A percentile compares a stretch with the other conserved stretches of the same genome.
Conservation (phyloP, 2,329 filamentous ascomycete species). For the Rugonectria rugulosa region DNA sequence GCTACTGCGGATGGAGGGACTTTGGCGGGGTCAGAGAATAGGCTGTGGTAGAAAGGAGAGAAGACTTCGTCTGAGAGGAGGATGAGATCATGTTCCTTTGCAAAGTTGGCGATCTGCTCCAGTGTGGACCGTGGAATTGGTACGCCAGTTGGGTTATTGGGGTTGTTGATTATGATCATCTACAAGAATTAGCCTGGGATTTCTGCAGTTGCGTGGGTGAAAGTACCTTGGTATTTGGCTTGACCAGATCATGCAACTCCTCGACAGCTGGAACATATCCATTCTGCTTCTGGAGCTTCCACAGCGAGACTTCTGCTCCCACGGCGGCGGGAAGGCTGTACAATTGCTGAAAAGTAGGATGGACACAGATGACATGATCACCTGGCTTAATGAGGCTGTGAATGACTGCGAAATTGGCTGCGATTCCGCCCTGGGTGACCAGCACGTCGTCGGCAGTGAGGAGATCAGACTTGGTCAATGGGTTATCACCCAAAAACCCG, state of each 20-base stretch:
- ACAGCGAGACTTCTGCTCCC: conserved; percentile 10
- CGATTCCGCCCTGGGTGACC: conserved; percentile 10
- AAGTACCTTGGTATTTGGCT: conserved; percentile 8
- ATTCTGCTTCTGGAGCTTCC: conserved; percentile 2
- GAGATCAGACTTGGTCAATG: neutral
- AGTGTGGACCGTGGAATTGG: conserved; percentile 6
- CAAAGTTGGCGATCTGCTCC: conserved; percentile 10
- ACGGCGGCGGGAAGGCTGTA: neutral
- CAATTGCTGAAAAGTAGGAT: conserved; percentile 12
- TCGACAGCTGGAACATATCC: neutral
- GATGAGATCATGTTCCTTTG: conserved; percentile 7
- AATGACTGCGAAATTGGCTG: conserved; percentile 1
- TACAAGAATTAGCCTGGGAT: neutral
- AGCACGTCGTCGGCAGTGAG: conserved; percentile 1
- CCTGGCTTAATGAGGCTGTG: neutral
- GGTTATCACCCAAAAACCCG: neutral
- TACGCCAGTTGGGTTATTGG: conserved; percentile 14
- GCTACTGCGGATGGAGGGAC: conserved; percentile 71
- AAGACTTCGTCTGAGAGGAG: conserved; percentile 18
- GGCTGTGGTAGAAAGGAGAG: conserved; percentile 10
- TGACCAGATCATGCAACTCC: neutral
- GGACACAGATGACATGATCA: conserved; percentile 7
- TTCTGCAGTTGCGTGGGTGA: neutral
- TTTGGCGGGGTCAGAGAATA: conserved; percentile 46
- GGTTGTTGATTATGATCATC: conserved; percentile 22